Evolutionary conservation across 164 flowering plant genomes (phyloP), one percentile per base, ranked within the genome.

Genomic region (Buxus sempervirens): DNA sequence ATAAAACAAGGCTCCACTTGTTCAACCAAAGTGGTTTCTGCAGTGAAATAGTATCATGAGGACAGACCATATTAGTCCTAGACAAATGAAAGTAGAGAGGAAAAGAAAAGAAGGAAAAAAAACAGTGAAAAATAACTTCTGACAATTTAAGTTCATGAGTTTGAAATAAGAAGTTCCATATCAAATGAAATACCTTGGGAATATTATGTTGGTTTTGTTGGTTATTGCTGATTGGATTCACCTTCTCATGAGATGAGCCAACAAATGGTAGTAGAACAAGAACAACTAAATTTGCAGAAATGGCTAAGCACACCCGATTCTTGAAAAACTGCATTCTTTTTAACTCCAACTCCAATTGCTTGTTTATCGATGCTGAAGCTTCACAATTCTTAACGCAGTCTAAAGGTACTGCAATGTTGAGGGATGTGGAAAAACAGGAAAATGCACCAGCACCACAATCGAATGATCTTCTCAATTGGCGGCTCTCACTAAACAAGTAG

Each of bases 141-240:
- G 51, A 10, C 51, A 6, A 45, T 45, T 10, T 45, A 4, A 45
- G 18, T 32, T 15, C 45, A 41, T 12, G 0, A 21, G 15, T 22
- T 1, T 48, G 53, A 56, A 10, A 27, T 16, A 38, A 23, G 19
- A 16, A 66, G 22, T 0, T 51, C 6, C 16, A 23, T 13, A 23
- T 38, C 8, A 24, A 25, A 58, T 32, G 7, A 25, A 25, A 22
- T 79, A 82, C 86, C 88, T 83, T 74, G 59, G 76, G 72, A 58
- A 22, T 18, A 55, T 65, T 64, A 56, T 61, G 62, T 32, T 70
- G 75, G 51, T 63, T 58, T 67, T 27, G 69, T 42, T 53, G 62
- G 36, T 60, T 62, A 54, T 5, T 69, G 54, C 62, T 27, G 6
- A 54, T 42, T n/a, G 24, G 41, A 20, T 65, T 48, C 19, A 1